These are phyloP conservation scores for Pestalotiopsis fici DNA, from an alignment of 2,329 filamentous ascomycete species.

Conservation along the genomic window DNA sequence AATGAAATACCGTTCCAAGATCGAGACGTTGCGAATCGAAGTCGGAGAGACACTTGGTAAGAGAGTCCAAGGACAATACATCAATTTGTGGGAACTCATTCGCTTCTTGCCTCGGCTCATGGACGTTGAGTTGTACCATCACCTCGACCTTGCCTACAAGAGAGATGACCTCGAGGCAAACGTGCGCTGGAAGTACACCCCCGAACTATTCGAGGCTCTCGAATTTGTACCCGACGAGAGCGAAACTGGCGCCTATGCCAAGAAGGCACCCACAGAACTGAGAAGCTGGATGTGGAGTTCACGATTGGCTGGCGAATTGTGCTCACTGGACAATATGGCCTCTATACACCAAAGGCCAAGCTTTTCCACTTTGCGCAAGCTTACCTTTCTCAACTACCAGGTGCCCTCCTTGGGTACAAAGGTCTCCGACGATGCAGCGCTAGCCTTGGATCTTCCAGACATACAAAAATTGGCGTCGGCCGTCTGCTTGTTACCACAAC, in stretches of 20 bases:
- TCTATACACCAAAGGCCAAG: constrained; percentile 54
- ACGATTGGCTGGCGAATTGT: constrained; percentile 48
- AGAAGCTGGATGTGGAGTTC: constrained; percentile 65
- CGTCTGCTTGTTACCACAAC: constrained; percentile 54
- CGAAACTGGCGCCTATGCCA: constrained; percentile 26
- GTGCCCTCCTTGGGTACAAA: constrained; percentile 48
- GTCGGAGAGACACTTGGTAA: constrained; percentile 43
- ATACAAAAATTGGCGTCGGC: constrained; percentile 47
- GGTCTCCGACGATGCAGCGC: constrained; percentile 5
- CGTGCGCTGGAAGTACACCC: constrained; percentile 70
- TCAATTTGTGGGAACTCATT: constrained; percentile 61
- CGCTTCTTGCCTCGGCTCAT: constrained; percentile 65
- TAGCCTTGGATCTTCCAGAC: constrained; percentile 23
- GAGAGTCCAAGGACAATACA: constrained; percentile 24
- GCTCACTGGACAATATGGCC: constrained; percentile 48
- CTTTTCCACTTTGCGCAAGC: constrained; percentile 57
- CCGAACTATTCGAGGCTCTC: constrained; percentile 65
- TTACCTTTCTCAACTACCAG: constrained; percentile 67
- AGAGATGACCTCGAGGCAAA: constrained; percentile 53
- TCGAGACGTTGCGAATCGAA: constrained; percentile 71
- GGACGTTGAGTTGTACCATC: constrained; percentile 72
- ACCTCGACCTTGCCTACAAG: constrained; percentile 68
- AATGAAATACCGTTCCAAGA: constrained; percentile 69
- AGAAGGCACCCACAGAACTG: constrained; percentile 36
- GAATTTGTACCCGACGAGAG: constrained; percentile 46